Conservation (phyloP, 495 filamentous ascomycete species). For the Pyrenula aspistea region DNA sequence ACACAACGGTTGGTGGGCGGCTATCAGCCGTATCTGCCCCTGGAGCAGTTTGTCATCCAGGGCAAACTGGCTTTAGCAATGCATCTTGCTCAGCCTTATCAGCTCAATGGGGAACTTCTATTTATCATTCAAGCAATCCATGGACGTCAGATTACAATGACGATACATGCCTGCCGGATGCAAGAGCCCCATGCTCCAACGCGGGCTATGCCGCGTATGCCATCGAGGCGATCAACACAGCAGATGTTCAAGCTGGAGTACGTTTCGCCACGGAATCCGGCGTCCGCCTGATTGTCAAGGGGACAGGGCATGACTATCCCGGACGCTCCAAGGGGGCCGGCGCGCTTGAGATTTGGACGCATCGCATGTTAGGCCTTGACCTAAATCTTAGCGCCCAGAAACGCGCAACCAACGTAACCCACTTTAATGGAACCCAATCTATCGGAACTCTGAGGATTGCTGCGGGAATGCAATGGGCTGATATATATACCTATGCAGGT, state of each 20-base stretch:
- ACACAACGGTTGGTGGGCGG: neutral
- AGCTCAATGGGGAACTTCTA: neutral
- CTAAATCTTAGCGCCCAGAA: conserved; percentile 8
- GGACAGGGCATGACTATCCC: conserved; percentile 58
- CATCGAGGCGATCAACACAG: conserved; percentile 42
- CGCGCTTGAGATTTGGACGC: conserved; percentile 47
- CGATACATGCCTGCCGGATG: conserved; percentile 18
- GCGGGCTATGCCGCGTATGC: conserved; percentile 48
- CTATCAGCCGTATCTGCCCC: neutral
- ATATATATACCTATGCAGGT: conserved; percentile 35
- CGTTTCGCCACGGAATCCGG: conserved; percentile 50
- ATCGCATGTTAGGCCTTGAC: conserved; percentile 39
- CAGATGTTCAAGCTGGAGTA: conserved; percentile 44
- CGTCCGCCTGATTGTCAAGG: conserved; percentile 52
- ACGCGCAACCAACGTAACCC: neutral
- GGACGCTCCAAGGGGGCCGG: conserved; percentile 47
- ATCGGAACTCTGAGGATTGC: conserved; percentile 43
- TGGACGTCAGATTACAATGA: neutral
- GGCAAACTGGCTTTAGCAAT: neutral
- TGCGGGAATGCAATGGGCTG: conserved; percentile 38
- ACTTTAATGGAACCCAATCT: conserved; percentile 17
- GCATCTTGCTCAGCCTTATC: neutral
- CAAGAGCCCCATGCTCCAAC: conserved; percentile 33
- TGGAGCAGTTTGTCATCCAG: neutral
- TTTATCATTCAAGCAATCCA: neutral